A percentile compares a stretch with the other conserved stretches of the same genome.
Evolutionary conservation across 179 eudicot species (phyloP).

Genomic region (Corrigiola litoralis): DNA sequence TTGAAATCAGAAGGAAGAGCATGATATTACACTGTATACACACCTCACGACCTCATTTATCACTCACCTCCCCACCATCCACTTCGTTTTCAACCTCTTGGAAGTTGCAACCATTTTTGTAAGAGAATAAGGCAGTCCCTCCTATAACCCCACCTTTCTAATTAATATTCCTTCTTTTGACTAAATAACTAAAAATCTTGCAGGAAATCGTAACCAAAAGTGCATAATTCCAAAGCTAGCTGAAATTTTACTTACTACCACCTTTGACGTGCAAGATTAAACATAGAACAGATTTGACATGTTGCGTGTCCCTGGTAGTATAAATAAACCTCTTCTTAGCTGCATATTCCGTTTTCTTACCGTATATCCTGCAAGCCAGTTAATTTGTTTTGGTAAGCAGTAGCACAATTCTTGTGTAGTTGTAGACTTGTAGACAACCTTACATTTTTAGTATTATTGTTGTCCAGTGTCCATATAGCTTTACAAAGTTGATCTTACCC

Average conservation of each 20-base stretch:
- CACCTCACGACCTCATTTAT: background rate
- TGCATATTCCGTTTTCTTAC: too few relatives aligned
- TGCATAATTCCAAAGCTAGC: conserved; percentile 21
- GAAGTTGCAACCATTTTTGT: background rate
- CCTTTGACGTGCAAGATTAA: conserved; percentile 21
- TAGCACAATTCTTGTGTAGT: too few relatives aligned
- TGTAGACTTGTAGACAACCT: too few relatives aligned
- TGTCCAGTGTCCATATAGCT: too few relatives aligned
- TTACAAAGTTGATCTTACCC: too few relatives aligned
- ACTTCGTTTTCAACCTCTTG: conserved; percentile 5
- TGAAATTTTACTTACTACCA: background rate
- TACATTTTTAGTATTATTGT: too few relatives aligned
- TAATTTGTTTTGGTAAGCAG: too few relatives aligned
- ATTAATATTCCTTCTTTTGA: conserved; percentile 5
- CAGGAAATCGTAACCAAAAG: conserved; percentile 17
- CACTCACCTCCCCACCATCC: background rate
- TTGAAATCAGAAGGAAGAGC: too few relatives aligned
- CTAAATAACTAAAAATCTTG: conserved; percentile 10
- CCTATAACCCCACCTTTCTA: background rate
- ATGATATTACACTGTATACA: too few relatives aligned
- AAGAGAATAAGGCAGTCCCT: background rate
- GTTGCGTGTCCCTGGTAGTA: conserved; percentile 5
- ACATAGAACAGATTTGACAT: conserved; percentile 14
- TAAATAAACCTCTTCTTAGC: too few relatives aligned
- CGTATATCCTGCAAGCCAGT: too few relatives aligned